A percentile compares a stretch with the other conserved stretches of the same genome.
Conservation (phyloP, 2,329 filamentous ascomycete species). For the Xylariaceae sp. region DNA sequence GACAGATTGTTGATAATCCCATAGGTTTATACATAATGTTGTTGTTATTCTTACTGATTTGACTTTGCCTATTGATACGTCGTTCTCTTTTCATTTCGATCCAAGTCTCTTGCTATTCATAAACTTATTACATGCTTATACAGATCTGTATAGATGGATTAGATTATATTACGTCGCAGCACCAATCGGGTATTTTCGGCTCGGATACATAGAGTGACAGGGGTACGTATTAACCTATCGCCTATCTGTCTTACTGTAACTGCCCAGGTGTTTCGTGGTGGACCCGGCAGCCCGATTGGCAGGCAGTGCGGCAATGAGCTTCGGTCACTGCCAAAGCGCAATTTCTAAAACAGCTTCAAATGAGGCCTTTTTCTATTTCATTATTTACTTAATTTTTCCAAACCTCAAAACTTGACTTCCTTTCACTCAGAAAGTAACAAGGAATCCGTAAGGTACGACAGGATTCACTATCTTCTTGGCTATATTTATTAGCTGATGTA, state of each 20-base stretch:
- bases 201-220: conserved; percentile 13
- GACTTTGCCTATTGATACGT: too few species aligned
- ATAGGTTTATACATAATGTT: too few species aligned
- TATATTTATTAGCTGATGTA: conserved; percentile 19
- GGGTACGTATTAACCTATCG: conserved; percentile 16
- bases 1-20: too few species aligned
- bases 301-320: background rate
- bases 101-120: too few species aligned
- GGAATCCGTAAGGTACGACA: background rate
- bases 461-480: conserved; percentile 11
- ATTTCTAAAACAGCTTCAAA: conserved; percentile 12
- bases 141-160: too few species aligned
- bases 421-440: background rate
- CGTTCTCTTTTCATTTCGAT: too few species aligned
- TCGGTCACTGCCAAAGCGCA: conserved; percentile 10
- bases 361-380: conserved; percentile 1
- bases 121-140: too few species aligned
- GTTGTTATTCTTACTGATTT: too few species aligned
- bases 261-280: conserved; percentile 5
- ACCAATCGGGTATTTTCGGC: conserved; percentile 23
- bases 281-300: conserved; percentile 13
- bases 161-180: background rate
- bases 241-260: background rate
- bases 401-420: conserved; percentile 11
- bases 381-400: conserved; percentile 1